Base-by-base conservation (phyloP, 805 yeast species). In the Starmerella vaccinii region DNA sequence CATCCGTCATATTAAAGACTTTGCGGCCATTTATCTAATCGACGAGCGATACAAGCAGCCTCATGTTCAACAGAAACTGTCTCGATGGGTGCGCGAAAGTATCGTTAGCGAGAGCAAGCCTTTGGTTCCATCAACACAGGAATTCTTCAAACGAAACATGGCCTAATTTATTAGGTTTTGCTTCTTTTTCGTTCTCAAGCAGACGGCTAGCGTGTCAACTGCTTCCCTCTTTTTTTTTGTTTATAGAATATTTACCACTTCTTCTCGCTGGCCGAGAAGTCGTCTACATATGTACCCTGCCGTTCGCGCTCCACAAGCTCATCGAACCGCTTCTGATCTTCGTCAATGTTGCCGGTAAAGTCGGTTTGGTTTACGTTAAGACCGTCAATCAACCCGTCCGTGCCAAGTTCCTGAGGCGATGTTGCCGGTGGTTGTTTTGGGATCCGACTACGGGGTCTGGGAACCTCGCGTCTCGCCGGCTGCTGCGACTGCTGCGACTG, bases 1-100 rank as follows among this genome's bases (percentile, higher is more conserved):
- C 6, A 89, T 89, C 35, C 71, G 97, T 53, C 95, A 89, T 63
- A 75, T 74, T 23, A 73, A 75, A 38, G 97, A 90, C 65, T 88
- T 84, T 62, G 81, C 97, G 0, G 74, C 77, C 15, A 82, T 90
- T 6, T 78, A 76, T 57, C 68, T 89, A 35, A 59, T 88, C 15
- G 97, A 90, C 63, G 65, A 64, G 29, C 69, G 97, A 49, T 90
- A 76, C 56, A 59, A 59, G 2, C 62, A 63, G 2, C 57, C 59
- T 1, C 64, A 69, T 26, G 78, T 85, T 16, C 77, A 75, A 55
- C 49, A 55, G 0, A 84, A 84, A 60, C 64, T 88, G 30, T 82
- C 92, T 32, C 74, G 74, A 2, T 88, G 96, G 96, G 81, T 88
- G 26, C 64, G 71, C 33, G 70, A 70, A n/a, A 47, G 49, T 40